Base-by-base conservation (phyloP, 352 stramenopile genomes). In the Phytophthora fragariae region DNA sequence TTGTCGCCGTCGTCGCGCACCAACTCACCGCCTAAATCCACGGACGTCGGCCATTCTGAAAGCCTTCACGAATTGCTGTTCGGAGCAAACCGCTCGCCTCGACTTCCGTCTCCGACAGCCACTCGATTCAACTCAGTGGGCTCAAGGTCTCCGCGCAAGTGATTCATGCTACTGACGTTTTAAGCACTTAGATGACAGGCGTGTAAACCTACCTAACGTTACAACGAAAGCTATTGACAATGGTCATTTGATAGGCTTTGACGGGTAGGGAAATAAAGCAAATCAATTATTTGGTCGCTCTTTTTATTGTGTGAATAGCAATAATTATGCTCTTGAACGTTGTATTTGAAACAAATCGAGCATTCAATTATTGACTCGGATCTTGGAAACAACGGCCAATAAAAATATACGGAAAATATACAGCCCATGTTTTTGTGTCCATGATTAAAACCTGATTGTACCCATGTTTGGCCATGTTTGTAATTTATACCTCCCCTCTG, bases 11-110 rank as follows among this genome's bases (percentile, higher is more conserved):
- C 61, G 4, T 44, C 44, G 4, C 17, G 50, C 1, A 17, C 27
- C 21, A 59, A 14, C 7, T 59, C 65, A 27, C 37, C 49, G 5
- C 10, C 65, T 12, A 74, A 74, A 12, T 35, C 56, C 7, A 39
- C 17, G 4, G 47, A n/a, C 11, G 10, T 9, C 8, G 24, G 10
- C 37, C 41, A 67, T 8, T 29, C 24, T 3, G 54, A 70, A 19
- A 74, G 68, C 37, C 61, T 74, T 24, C 62, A 74, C 12, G 55
- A 70, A 53, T 61, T 70, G 46, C 19, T 74, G n/a, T 74, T 74
- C 35, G 68, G 61, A 21, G 31, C 54, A 17, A 52, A 19, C 17
- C 47, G 47, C 2, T 62, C 61, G 6, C 41, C 68, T 8, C 54
- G 61, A 35, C 54, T 54, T 46, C 61, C 62, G 21, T 65, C 67